Base-by-base conservation (phyloP, 2,329 filamentous ascomycete genomes). In the Xylariomycetidae sp. region DNA sequence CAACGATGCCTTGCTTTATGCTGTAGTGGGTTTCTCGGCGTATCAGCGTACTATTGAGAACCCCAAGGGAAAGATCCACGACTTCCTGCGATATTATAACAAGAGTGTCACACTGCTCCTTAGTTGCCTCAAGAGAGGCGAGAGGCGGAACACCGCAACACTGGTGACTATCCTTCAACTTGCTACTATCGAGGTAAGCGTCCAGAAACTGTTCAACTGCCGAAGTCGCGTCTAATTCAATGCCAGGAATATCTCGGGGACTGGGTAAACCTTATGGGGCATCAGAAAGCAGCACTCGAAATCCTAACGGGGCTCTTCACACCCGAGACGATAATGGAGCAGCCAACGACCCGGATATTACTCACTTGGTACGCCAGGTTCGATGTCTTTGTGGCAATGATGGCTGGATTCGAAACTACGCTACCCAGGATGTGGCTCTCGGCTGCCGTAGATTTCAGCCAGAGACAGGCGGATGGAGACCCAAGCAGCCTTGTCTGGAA, bases 311-410 rank as follows among this genome's bases (percentile, higher is more conserved):
- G 82, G 26, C 64, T 95, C 0, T 89, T 87, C 54, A 87, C 79
- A 0, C 85, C 87, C 0, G 68, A 88, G 41, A 82, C 78, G 0
- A 77, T 85, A 26, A 78, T 82, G 64, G 68, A 83, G 43, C 83
- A 81, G 8, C 69, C 82, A 4, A 72, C 84, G 10, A 76, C 82
- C 19, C 76, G 84, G 19, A 79, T 83, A 49, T 77, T 92, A 27
- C 72, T 94, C 31, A 70, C 73, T n/a, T 96, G 92, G 92, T 95
- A 95, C 57, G 72, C 79, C 19, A 80, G 89, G 22, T 94, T 94
- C 53, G 92, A 96, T 56, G 71, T 89, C 8, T 85, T 89, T 37
- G 79, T 86, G 5, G 84, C 85, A 1, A 74, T 95, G 41, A 79
- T 95, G 69, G 85, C 85, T 16, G 84, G 85, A 1, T 83, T 83